Base-by-base conservation (phyloP, 176 grass and related monocot genomes). In the Avena eriantha region DNA sequence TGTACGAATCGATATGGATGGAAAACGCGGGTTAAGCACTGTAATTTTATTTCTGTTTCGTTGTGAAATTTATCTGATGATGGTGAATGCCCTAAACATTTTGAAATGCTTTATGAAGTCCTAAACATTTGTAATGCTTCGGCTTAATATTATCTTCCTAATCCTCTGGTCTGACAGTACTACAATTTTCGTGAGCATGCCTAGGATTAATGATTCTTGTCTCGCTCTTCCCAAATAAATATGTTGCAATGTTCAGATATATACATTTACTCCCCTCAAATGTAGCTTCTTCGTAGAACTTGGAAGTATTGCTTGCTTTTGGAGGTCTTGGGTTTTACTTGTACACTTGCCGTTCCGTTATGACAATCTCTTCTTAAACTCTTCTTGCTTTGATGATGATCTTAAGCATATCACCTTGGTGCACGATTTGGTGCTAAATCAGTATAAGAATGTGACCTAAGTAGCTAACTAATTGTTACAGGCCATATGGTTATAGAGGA, bases 21-120 rank as follows among this genome's bases (percentile, higher is more conserved):
- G 57, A 65, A 48, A 59, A 56, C 71, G 33, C 71, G 80, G 75
- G 66, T 46, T 67, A 22, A 80, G 87, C 73, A 67, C 48, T 87
- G 29, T 87, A 18, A 34, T 87, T 31, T 29, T 87, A 75, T 87
- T 91, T 57, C 56, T 59, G 16, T 87, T 80, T 69, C 50, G 19
- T 68, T 84, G 61, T 80, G 49, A 19, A 54, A 50, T 87, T 79
- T 80, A 47, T 17, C 57, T 8, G 24, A 80, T 76, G 80, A 69
- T 84, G 85, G 69, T 76, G 69, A 80, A 80, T 69, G 57, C 49
- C 14, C 21, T 76, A 49, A 80, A 60, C 76, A 76, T 80, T 87
- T 69, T 36, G 26, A 80, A 76, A 80, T 80, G 80, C 43, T 79
- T 58, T 47, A 23, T 17, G n/a, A 59, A 76, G 67, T 41, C 10